Evolutionary conservation across 169 alveolate genomes (phyloP).

Genomic region (Plasmodium fragile): DNA sequence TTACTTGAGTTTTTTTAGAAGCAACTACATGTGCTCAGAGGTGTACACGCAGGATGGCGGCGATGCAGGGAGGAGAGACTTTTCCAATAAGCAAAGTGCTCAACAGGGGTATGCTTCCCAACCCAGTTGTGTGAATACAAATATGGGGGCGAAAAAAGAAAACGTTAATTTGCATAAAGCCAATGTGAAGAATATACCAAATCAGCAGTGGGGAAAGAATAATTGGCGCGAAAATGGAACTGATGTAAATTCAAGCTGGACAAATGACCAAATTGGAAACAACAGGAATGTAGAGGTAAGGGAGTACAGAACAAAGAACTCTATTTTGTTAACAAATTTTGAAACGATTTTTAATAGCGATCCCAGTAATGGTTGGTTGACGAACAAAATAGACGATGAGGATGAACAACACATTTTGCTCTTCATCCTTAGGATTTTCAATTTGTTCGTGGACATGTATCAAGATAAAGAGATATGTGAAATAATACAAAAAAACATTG

Average conservation of each 20-base stretch:
- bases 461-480: conserved; percentile 44
- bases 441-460: conserved; percentile 38
- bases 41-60: background rate
- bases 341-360: conserved; percentile 64
- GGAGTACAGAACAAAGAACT: background rate
- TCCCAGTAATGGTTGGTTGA: conserved; percentile 41
- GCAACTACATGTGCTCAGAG: background rate
- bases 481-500: conserved; percentile 35
- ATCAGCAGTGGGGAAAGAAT: background rate
- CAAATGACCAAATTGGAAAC: background rate
- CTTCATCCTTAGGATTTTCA: conserved; percentile 30
- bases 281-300: background rate
- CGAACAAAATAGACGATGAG: conserved; percentile 64
- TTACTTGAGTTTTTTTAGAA: conserved; percentile 32
- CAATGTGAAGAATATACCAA: background rate
- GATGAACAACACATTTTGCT: conserved; percentile 43
- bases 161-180: background rate
- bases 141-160: background rate
- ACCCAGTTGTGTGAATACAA: background rate
- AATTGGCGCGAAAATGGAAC: background rate
- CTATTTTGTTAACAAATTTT: conserved; percentile 36
- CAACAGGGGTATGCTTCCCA: background rate
- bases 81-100: background rate
- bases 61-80: background rate
- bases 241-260: background rate